Base-by-base conservation (phyloP, 805 yeast species). In the Saccharomycopsis selenospora region DNA sequence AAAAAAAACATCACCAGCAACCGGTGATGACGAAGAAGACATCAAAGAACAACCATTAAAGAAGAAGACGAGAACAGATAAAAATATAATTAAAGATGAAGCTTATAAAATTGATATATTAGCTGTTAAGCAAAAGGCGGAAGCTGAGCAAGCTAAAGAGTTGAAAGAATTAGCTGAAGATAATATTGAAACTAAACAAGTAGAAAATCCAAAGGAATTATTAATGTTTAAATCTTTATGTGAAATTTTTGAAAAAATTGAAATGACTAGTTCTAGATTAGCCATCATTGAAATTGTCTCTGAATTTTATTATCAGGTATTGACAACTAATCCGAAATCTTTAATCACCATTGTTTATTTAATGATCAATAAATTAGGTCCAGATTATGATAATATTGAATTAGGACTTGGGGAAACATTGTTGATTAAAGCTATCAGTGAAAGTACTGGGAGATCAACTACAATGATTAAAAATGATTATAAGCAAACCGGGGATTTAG, bases 331-430 rank as follows among this genome's bases (percentile, higher is more conserved):
- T 40, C 77, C 80, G 2, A 55, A 63, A 3, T 77, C 75, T 41
- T 66, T 93, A 46, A 72, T 86, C 4, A 79, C 77, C 48, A 80
- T 87, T 1, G 84, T 90, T 1, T 93, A 91, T 58, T 72, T 93
- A 14, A 85, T 85, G 66, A 89, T 91, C 61, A 91, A 91, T 62
- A 70, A 91, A 52, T 67, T 90, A 7, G 96, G 97, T 0, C 99
- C 99, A 0, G 99, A 93, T 62, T 93, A 93, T 61, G 96, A 88
- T 61, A 97, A 95, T 26, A 68, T 91, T 49, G 99, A 93, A 60
- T 70, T 93, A 23, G 99, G 99, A 0, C 72, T 93, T 2, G 99
- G 99, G 14, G 99, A 93, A 63, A 80, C 95, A 2, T 62, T 93
- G 8, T 68, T 93, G 24, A 79, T 90, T 59, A 93, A 90, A 59